Conservation (phyloP, 306 rosid species). For the Prosopis cineraria region DNA sequence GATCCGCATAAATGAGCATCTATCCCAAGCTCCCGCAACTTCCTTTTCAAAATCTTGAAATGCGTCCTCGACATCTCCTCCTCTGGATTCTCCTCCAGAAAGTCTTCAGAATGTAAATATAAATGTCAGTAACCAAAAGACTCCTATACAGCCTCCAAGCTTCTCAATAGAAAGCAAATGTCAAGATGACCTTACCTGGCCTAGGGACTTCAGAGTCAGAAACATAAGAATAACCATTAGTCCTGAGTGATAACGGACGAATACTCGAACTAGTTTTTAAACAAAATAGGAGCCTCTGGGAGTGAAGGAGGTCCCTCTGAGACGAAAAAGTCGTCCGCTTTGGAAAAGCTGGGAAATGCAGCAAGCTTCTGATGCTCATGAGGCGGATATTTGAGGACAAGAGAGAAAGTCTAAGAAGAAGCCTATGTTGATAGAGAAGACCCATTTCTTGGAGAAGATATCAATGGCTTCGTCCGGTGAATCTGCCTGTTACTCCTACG, state of each 20-base stretch:
- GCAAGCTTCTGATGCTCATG: constrained; percentile 54
- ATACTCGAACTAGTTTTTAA: constrained; percentile 43
- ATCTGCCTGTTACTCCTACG: no score
- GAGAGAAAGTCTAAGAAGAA: constrained; percentile 43
- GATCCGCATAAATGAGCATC: constrained; percentile 48
- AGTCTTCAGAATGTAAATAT: constrained; percentile 31
- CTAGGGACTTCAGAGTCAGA: constrained; percentile 48
- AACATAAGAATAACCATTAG: constrained; percentile 58
- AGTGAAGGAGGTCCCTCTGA: constrained; percentile 32
- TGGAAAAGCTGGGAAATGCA: constrained; percentile 35
- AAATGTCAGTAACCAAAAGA: constrained; percentile 3
- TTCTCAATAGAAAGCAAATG: not conserved
- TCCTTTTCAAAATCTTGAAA: constrained; percentile 44
- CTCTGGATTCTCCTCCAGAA: constrained; percentile 48
- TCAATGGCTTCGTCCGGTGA: not conserved
- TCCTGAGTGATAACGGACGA: constrained; percentile 47
- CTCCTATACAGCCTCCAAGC: not conserved
- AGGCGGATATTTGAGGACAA: constrained; percentile 34
- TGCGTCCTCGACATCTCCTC: constrained; percentile 21
- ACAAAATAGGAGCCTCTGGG: constrained; percentile 39
- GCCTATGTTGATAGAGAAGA: constrained; percentile 45
- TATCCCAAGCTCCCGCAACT: constrained; percentile 58
- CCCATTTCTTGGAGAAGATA: constrained; percentile 45
- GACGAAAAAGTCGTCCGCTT: constrained; percentile 36
- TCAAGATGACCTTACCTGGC: constrained; percentile 41